These are phyloP conservation scores for Nicotiana tabacum DNA, from an alignment of 257 asterid genomes.

Conservation along the genomic window DNA sequence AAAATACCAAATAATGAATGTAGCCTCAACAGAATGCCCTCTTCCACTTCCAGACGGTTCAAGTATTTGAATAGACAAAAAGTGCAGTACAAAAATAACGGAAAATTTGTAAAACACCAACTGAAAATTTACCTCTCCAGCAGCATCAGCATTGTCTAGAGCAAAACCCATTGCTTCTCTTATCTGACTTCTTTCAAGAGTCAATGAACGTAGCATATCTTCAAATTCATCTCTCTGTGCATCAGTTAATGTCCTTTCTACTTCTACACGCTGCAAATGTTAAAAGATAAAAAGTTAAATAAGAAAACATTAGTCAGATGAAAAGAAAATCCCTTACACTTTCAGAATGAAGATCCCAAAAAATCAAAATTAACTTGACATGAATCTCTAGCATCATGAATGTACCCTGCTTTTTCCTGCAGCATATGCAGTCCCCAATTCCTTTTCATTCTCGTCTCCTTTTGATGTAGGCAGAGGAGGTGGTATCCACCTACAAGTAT, in stretches of 20 bases:
- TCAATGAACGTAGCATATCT: conserved; percentile 89
- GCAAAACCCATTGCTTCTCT: conserved; percentile 95
- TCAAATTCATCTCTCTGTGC: conserved; percentile 95
- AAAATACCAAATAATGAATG: neutral
- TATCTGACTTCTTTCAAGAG: conserved; percentile 80
- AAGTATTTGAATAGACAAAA: neutral
- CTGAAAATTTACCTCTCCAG: conserved; percentile 73
- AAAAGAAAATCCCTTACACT: neutral
- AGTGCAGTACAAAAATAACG: neutral
- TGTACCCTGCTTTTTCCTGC: conserved; percentile 88
- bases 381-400: neutral
- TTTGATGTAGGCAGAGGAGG: conserved; percentile 71
- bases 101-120: neutral
- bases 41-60: neutral
- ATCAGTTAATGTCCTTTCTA: conserved; percentile 75
- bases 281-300: conserved; percentile 1
- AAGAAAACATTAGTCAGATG: neutral
- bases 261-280: conserved; percentile 62
- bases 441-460: conserved; percentile 66
- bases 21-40: neutral
- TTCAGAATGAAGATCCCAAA: too few relatives aligned
- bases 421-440: conserved; percentile 78
- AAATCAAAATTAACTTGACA: too few relatives aligned
- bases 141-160: conserved; percentile 95
- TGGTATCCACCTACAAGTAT: conserved; percentile 66